phyloP scores from a whole-genome alignment of 345 rosid species.

The Eucalyptus regnans region DNA sequence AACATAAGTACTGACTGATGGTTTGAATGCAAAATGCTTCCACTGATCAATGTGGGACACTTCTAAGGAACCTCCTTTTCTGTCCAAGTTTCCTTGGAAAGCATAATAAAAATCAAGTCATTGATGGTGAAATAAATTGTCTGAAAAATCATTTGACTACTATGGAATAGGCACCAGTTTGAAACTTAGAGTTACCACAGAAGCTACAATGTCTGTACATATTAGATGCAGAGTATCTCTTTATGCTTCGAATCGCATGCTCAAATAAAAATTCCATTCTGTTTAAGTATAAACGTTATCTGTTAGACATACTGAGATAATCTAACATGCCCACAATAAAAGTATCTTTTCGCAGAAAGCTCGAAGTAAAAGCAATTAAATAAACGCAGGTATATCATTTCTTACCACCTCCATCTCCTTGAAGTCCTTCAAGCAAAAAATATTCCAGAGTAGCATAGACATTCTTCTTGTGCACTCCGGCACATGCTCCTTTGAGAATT shows the following conservation, averaged over 20 bases:
- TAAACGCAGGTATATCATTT: not conserved
- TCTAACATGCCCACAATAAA: not conserved
- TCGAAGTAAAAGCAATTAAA: not conserved
- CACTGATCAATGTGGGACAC: not conserved
- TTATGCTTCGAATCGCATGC: not conserved
- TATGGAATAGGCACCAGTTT: not conserved
- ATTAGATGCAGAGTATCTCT: not conserved
- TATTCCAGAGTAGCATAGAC: slow-evolving; percentile 54
- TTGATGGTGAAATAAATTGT: not conserved
- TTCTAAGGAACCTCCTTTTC: not conserved
- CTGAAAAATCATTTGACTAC: not conserved
- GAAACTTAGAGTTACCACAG: not conserved
- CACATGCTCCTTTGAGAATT: slow-evolving; percentile 55
- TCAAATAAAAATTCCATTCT: not conserved
- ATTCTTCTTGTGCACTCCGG: slow-evolving; percentile 27
- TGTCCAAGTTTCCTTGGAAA: not conserved
- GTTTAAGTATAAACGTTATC: not conserved
- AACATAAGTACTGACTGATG: not conserved
- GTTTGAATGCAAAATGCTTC: not conserved
- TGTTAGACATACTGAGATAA: not conserved
- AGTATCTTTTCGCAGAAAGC: not conserved
- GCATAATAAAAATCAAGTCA: not conserved
- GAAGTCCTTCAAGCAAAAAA: slow-evolving; percentile 58
- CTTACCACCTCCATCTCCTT: slow-evolving; percentile 69
- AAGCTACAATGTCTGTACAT: not conserved